phyloP scores from a whole-genome alignment of 2,329 filamentous ascomycete genomes.

The Zymoseptoria passerinii region DNA sequence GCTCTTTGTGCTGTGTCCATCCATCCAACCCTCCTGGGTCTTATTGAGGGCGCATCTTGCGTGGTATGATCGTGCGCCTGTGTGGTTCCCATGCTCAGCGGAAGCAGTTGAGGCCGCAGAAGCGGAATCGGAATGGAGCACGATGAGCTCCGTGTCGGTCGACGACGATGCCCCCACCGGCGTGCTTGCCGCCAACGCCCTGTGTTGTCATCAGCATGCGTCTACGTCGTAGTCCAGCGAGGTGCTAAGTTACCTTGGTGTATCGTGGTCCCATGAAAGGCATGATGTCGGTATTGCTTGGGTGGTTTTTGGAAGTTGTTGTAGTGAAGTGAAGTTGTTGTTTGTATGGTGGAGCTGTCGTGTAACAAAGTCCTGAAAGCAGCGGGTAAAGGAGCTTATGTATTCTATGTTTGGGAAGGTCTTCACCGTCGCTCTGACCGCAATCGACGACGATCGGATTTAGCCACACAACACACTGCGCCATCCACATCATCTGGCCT shows the following conservation, averaged over 20 bases:
- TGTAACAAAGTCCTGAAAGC: background rate
- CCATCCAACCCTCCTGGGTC: background rate
- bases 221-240: background rate
- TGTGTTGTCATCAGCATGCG: conserved; percentile 1
- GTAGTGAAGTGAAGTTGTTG: background rate
- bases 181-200: conserved; percentile 36
- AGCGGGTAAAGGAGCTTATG: background rate
- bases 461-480: background rate
- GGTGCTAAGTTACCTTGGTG: conserved; percentile 30
- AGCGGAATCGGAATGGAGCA: conserved; percentile 44
- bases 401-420: background rate
- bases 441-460: background rate
- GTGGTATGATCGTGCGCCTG: background rate
- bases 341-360: background rate
- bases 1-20: background rate
- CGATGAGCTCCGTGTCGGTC: conserved; percentile 45
- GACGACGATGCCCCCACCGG: conserved; percentile 42
- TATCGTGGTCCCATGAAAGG: conserved; percentile 34
- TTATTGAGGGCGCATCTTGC: background rate
- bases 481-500: background rate
- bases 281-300: conserved; percentile 27
- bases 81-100: conserved; percentile 3
- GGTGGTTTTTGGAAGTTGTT: background rate
- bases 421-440: background rate
- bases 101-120: conserved; percentile 47